phyloP scores from a whole-genome alignment of 164 flowering plant species.

The Liquidambar formosana region DNA sequence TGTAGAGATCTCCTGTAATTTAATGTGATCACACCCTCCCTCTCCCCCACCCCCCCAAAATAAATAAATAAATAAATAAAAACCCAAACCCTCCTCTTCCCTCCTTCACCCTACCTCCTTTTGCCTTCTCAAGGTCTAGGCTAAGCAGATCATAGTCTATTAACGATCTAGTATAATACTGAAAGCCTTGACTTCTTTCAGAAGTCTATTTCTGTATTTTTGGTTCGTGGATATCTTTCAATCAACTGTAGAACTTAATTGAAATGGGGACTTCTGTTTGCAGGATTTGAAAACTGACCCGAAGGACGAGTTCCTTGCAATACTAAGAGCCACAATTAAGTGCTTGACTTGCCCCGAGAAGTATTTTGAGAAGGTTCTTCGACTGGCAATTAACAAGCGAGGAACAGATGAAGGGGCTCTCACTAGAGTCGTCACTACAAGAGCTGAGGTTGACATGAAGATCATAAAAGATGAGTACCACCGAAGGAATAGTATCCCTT shows the following conservation, averaged over 20 bases:
- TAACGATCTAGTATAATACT: not conserved
- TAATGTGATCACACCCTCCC: too few species aligned
- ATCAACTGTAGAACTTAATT: not conserved
- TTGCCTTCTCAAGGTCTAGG: not conserved
- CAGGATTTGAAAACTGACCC: constrained; percentile 59
- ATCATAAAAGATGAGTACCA: constrained; percentile 46
- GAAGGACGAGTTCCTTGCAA: constrained; percentile 44
- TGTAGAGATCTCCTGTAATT: too few species aligned
- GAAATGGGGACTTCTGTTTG: not conserved
- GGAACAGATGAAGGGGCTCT: constrained; percentile 76
- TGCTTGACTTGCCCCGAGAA: constrained; percentile 54
- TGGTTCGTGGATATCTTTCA: not conserved
- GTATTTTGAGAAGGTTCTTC: constrained; percentile 60
- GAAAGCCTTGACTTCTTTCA: not conserved
- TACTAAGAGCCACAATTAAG: constrained; percentile 47
- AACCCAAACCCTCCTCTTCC: too few species aligned
- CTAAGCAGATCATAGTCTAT: not conserved
- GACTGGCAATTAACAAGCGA: constrained; percentile 41
- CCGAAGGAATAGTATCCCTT: constrained; percentile 52
- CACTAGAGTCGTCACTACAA: constrained; percentile 59
- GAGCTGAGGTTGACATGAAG: constrained; percentile 70
- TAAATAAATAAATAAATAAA: too few species aligned
- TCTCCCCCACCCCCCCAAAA: too few species aligned
- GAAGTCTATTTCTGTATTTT: not conserved
- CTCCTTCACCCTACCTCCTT: too few species aligned